Conservation (phyloP, 345 rosid genomes). For the Arabidopsis thaliana region DNA sequence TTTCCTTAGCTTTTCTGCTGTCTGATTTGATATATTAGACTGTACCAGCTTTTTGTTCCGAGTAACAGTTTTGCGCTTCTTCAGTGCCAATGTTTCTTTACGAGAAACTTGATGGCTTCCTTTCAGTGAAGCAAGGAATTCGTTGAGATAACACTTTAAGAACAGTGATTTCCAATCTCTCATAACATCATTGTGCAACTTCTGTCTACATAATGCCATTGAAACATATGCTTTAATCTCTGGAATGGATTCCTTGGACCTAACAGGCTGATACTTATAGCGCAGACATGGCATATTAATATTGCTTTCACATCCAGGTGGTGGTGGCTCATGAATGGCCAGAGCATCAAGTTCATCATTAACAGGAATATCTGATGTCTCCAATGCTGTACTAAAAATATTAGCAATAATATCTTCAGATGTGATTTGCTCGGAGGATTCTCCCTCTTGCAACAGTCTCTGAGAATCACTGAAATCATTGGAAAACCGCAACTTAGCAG, state of each 20-base stretch:
- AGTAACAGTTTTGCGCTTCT: slow-evolving; percentile 51
- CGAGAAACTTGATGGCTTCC: slow-evolving; percentile 61
- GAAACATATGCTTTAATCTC: slow-evolving; percentile 65
- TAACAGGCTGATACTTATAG: slow-evolving; percentile 53
- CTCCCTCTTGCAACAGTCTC: slow-evolving; percentile 42
- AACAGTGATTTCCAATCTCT: slow-evolving; percentile 65
- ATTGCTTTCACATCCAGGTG: slow-evolving; percentile 70
- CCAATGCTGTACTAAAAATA: slow-evolving; percentile 54
- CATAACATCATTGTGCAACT: slow-evolving; percentile 71
- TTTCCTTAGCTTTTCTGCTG: slow-evolving; percentile 51
- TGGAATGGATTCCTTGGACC: slow-evolving; percentile 47
- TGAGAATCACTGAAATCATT: slow-evolving; percentile 40
- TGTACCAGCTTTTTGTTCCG: slow-evolving; percentile 39
- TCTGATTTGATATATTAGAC: slow-evolving; percentile 38
- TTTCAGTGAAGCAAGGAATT: slow-evolving; percentile 50
- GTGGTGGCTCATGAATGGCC: slow-evolving; percentile 62
- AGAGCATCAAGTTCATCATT: slow-evolving; percentile 47
- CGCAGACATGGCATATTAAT: slow-evolving; percentile 44
- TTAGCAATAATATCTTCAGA: slow-evolving; percentile 49
- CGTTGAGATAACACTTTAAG: slow-evolving; percentile 50
- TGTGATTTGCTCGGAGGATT: slow-evolving; percentile 36
- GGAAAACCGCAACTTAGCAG: slow-evolving; percentile 22
- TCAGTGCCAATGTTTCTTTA: slow-evolving; percentile 55
- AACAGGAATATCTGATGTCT: slow-evolving; percentile 44
- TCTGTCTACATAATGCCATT: slow-evolving; percentile 78